phyloP scores from a whole-genome alignment of 129 eudicot species.

The Silybum marianum region DNA sequence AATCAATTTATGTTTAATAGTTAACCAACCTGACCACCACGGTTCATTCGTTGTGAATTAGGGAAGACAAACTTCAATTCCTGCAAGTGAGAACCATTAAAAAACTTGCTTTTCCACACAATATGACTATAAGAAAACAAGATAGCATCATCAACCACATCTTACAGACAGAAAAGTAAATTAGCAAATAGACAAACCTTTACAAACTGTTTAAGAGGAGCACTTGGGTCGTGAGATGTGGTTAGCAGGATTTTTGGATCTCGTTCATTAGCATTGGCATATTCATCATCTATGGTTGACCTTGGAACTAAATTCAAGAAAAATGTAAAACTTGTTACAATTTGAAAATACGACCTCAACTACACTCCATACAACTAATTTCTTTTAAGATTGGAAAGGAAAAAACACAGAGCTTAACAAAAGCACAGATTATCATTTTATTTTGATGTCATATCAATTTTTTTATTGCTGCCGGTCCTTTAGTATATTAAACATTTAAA shows the following conservation, averaged over 20 bases:
- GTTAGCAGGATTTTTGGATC: constrained; percentile 91
- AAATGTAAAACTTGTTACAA: background rate
- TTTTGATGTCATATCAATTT: background rate
- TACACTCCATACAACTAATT: background rate
- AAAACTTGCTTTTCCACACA: no score
- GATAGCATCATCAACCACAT: background rate
- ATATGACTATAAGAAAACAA: background rate
- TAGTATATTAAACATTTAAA: background rate
- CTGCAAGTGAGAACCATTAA: constrained; percentile 40
- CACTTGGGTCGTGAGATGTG: constrained; percentile 92
- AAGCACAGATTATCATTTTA: background rate
- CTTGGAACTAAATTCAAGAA: constrained; percentile 44
- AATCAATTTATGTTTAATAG: background rate
- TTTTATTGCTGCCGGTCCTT: background rate
- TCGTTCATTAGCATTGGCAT: constrained; percentile 65
- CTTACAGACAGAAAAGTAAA: background rate
- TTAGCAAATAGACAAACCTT: constrained; percentile 50
- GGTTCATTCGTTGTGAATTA: constrained; percentile 82
- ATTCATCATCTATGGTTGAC: constrained; percentile 73
- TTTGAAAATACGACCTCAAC: background rate
- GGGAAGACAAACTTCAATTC: constrained; percentile 91
- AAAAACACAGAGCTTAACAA: background rate
- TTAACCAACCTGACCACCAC: constrained; percentile 96
- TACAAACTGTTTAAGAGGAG: constrained; percentile 85
- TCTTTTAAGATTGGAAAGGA: constrained; percentile 1